Base-by-base conservation (phyloP, 1,284 basidiomycete species). In the Fomitopsis betulina region DNA sequence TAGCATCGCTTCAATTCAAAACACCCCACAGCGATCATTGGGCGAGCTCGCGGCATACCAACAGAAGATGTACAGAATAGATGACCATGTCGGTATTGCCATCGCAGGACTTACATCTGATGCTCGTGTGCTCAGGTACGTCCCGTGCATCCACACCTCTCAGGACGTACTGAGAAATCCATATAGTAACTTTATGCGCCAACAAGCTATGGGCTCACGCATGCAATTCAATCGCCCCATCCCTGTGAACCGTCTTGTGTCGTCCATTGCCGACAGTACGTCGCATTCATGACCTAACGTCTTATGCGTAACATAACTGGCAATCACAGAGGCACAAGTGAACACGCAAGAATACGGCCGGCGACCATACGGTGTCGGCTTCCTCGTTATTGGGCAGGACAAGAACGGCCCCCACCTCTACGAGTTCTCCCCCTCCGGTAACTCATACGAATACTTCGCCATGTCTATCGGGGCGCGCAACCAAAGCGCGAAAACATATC, bases 11-110 rank as follows among this genome's bases (percentile, higher is more conserved):
- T 54, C 53, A 15, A 47, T 54, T 2, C n/a, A 32, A 6, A 5
- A 27, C 27, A 23, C 10, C 33, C 5, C 33, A 32, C 66, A 99
- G 95, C 86, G 96, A 73, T 98, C 96, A n/a, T 96, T 95, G 10
- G 96, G 96, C 62, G 97, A 99, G 76, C 85, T 99, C 55, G 96
- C 97, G 15, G 93, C 92, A 40, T 98, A 99, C 81, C 97, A 99
- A 73, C 96, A 99, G 79, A 99, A 99, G 84, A 93, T 99, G 88
- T 96, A 97, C 74, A 85, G 94, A 70, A 97, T 99, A 85, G 97
- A 99, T 73, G 96, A 98, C 74, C 97, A 99, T 77, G 89, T 98
- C 69, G 97, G 97, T 47, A 95, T 99, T 69, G 97, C 95, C 51
- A 99, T 99, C 72, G 97, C 97, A 53, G 97, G 97, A 21, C 79